These are phyloP conservation scores for Claviceps quebecensis DNA, from an alignment of 2,329 filamentous ascomycete genomes.

Conservation along the genomic window DNA sequence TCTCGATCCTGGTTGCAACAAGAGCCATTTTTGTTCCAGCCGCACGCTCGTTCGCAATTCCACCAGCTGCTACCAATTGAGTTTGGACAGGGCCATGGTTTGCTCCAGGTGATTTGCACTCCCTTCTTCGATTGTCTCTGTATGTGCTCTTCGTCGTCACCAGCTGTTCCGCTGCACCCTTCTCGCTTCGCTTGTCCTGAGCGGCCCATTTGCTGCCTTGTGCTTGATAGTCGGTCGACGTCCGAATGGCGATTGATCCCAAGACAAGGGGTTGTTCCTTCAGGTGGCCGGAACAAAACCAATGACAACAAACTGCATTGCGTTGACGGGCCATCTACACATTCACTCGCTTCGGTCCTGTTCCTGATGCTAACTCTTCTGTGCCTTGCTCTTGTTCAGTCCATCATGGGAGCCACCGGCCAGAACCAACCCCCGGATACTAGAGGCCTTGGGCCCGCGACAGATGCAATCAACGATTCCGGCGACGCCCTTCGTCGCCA, in stretches of 20 bases:
- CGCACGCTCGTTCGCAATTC: conserved; percentile 4
- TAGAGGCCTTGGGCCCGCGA: conserved; percentile 10
- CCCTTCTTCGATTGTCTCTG: conserved; percentile 9
- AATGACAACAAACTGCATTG: neutral
- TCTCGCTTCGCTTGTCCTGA: neutral
- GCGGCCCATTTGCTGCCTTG: neutral
- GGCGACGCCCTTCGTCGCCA: conserved; percentile 30
- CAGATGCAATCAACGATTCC: conserved; percentile 12
- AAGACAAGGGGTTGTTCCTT: neutral
- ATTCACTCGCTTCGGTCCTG: neutral
- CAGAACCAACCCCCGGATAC: conserved; percentile 16
- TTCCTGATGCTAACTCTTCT: neutral
- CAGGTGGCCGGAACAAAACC: neutral
- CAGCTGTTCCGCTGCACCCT: neutral
- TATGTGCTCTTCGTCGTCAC: conserved; percentile 8
- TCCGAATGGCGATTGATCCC: neutral
- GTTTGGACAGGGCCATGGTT: conserved; percentile 24
- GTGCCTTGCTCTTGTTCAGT: conserved; percentile 9
- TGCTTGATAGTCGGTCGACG: neutral
- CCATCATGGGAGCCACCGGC: conserved; percentile 23
- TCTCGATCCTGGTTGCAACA: neutral
- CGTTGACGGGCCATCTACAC: neutral
- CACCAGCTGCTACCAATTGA: conserved; percentile 18
- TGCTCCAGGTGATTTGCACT: conserved; percentile 20
- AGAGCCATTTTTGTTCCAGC: conserved; percentile 2